Conservation (phyloP, 2,329 filamentous ascomycete genomes). For the Botrytis hyacinthi region DNA sequence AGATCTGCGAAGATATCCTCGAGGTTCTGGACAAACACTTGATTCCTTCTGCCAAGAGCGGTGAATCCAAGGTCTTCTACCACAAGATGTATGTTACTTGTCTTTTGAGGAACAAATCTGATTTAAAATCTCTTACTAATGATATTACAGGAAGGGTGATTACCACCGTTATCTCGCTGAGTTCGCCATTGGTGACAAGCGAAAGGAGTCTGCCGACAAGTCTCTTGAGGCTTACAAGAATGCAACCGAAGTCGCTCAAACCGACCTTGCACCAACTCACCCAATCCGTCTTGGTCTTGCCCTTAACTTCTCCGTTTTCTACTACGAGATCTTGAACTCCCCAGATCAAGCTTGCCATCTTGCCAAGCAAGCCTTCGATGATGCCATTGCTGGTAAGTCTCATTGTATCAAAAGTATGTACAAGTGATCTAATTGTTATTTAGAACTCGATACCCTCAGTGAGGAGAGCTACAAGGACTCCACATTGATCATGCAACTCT, state of each 20-base stretch:
- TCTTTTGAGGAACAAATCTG: background rate
- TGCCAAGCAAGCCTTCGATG: slow-evolving; percentile 99
- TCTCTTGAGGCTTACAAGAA: slow-evolving; percentile 99
- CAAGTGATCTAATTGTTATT: slow-evolving; percentile 19
- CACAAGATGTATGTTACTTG: slow-evolving; percentile 83
- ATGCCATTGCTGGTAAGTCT: slow-evolving; percentile 79
- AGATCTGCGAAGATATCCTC: slow-evolving; percentile 97
- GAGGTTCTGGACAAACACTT: slow-evolving; percentile 91
- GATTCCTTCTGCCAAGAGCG: slow-evolving; percentile 89
- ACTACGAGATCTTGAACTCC: slow-evolving; percentile 99
- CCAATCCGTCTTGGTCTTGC: slow-evolving; percentile 96
- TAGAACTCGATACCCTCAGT: slow-evolving; percentile 87
- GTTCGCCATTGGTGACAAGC: slow-evolving; percentile 91
- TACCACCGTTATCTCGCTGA: slow-evolving; percentile 99
- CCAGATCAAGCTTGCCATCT: slow-evolving; percentile 97
- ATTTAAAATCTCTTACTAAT: slow-evolving; percentile 11
- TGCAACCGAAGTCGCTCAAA: slow-evolving; percentile 97
- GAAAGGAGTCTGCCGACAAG: slow-evolving; percentile 90
- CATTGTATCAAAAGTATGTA: slow-evolving; percentile 1
- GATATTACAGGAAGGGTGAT: slow-evolving; percentile 81
- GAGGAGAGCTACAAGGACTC: slow-evolving; percentile 99
- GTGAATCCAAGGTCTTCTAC: slow-evolving; percentile 99
- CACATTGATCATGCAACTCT: slow-evolving; percentile 98
- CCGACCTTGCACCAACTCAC: slow-evolving; percentile 94
- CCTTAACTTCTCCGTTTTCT: slow-evolving; percentile 99